Conservation (phyloP, 768 basidiomycete genomes). For the Cystobasidiopsis lactophilus region DNA sequence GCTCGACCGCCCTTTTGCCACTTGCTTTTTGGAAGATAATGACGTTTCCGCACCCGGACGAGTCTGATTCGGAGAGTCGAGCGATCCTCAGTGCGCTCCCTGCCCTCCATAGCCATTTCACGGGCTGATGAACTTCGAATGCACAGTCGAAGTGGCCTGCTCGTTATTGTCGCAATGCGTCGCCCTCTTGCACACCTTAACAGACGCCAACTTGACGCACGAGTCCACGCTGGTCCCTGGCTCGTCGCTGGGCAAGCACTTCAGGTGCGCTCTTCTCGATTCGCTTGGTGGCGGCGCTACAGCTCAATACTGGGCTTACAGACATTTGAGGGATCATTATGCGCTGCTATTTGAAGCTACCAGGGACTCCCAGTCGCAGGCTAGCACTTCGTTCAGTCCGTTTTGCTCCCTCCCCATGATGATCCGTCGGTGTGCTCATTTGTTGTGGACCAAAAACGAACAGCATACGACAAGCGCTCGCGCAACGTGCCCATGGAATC, state of each 20-base stretch:
- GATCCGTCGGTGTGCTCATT: no score
- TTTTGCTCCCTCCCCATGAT: no score
- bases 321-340: conserved; percentile 15
- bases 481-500: conserved; percentile 12
- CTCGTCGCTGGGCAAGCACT: conserved; percentile 13
- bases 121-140: no score
- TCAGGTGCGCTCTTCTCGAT: not conserved
- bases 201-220: conserved; percentile 6
- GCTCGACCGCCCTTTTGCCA: no score
- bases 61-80: no score
- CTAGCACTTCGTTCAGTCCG: conserved; percentile 4
- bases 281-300: not conserved
- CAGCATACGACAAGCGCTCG: conserved; percentile 9
- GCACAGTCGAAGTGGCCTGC: not conserved
- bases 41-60: no score
- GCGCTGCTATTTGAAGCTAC: conserved; percentile 9
- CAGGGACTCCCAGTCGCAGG: not conserved
- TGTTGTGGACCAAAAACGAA: no score
- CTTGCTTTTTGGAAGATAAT: no score
- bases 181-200: conserved; percentile 1
- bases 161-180: not conserved
- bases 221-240: conserved; percentile 5
- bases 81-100: no score
- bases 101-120: no score
- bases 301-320: not conserved